phyloP scores from a whole-genome alignment of 1,139 yeast species.

The Sugiyamaella paludigena region DNA sequence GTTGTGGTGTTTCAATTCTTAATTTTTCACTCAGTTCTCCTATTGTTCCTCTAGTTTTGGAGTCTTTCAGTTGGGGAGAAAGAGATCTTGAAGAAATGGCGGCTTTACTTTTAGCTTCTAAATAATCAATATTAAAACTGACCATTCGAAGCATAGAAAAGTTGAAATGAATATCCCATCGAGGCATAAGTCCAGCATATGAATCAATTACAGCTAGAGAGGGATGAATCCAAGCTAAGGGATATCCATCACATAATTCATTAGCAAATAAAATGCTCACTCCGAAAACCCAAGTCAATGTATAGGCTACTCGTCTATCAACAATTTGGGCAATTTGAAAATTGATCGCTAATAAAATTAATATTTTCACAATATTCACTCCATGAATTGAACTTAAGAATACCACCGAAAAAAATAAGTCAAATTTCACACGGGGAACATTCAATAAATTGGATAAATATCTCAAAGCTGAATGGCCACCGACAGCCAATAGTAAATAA shows the following conservation, averaged over 20 bases:
- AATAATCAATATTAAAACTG: slow-evolving; percentile 76
- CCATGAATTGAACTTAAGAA: slow-evolving; percentile 84
- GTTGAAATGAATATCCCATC: slow-evolving; percentile 97
- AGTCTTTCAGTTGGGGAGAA: not conserved
- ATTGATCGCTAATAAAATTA: slow-evolving; percentile 55
- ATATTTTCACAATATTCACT: slow-evolving; percentile 58
- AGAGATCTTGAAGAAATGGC: not conserved
- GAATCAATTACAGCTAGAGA: slow-evolving; percentile 48
- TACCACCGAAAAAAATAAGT: slow-evolving; percentile 64
- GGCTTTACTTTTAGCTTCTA: slow-evolving; percentile 23
- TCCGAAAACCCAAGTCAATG: slow-evolving; percentile 71
- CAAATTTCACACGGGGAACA: slow-evolving; percentile 54
- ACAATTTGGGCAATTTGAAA: slow-evolving; percentile 51
- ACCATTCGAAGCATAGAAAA: slow-evolving; percentile 81
- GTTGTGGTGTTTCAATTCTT: slow-evolving; percentile 65
- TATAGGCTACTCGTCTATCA: slow-evolving; percentile 28
- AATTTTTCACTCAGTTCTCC: slow-evolving; percentile 53
- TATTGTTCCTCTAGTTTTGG: not conserved
- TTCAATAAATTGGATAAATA: slow-evolving; percentile 25
- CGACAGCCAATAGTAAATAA: slow-evolving; percentile 53
- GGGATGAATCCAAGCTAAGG: slow-evolving; percentile 43
- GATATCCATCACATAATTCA: slow-evolving; percentile 58
- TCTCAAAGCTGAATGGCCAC: slow-evolving; percentile 55
- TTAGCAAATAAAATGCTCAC: slow-evolving; percentile 72
- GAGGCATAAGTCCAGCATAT: slow-evolving; percentile 62